Conservation (phyloP, 495 filamentous ascomycete genomes). For the Penicillium bovifimosum region DNA sequence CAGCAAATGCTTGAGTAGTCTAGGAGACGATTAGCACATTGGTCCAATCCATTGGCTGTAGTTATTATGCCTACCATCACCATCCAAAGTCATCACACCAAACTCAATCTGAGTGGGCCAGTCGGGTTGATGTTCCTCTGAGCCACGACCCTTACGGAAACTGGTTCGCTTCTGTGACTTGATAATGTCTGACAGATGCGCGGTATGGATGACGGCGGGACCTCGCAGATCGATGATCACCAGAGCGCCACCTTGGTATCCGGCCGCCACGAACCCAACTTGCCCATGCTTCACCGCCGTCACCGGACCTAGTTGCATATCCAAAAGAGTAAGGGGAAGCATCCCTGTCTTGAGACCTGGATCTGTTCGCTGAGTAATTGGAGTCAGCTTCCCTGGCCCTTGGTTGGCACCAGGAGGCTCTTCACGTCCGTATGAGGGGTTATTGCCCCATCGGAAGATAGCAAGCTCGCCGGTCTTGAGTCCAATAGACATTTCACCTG, state of each 20-base stretch:
- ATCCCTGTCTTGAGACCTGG: conserved; percentile 76
- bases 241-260: conserved; percentile 73
- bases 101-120: conserved; percentile 80
- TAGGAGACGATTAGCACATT: conserved; percentile 24
- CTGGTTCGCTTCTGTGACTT: conserved; percentile 65
- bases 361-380: conserved; percentile 69
- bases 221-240: conserved; percentile 82
- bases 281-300: conserved; percentile 77
- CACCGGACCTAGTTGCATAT: conserved; percentile 74
- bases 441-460: conserved; percentile 81
- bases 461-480: conserved; percentile 75
- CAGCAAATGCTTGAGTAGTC: conserved; percentile 90
- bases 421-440: conserved; percentile 56
- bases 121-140: conserved; percentile 49
- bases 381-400: conserved; percentile 55
- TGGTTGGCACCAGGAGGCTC: conserved; percentile 48
- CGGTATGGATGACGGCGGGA: conserved; percentile 77
- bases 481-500: conserved; percentile 80
- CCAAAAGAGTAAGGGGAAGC: conserved; percentile 71
- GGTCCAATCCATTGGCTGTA: not conserved
- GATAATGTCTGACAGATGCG: conserved; percentile 57
- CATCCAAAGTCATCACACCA: conserved; percentile 87
- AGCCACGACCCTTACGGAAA: conserved; percentile 50
- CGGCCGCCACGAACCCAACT: conserved; percentile 84
- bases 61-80: conserved; percentile 52